These are phyloP conservation scores for Termitomyces sp. DNA, from an alignment of 768 basidiomycete genomes.

Conservation along the genomic window DNA sequence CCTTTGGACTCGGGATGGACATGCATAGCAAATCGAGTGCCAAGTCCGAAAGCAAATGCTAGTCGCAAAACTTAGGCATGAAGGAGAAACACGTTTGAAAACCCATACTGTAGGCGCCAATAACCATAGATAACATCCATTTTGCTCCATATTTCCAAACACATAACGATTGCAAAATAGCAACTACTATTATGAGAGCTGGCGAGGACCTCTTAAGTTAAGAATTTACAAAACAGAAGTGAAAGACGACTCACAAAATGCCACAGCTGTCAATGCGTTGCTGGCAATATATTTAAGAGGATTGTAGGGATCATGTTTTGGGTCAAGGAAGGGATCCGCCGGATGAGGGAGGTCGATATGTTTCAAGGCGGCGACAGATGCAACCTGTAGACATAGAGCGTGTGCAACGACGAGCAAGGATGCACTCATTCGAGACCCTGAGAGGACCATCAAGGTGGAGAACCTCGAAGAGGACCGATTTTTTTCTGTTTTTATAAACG, in stretches of 20 bases:
- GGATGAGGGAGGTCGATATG: constrained; percentile 23
- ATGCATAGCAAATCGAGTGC: constrained; percentile 53
- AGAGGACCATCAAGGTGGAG: not conserved
- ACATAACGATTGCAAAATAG: constrained; percentile 39
- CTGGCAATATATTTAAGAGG: constrained; percentile 54
- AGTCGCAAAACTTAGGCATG: not conserved
- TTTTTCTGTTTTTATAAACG: not conserved
- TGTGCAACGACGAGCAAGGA: not conserved
- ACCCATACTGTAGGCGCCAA: constrained; percentile 54
- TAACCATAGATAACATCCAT: constrained; percentile 60
- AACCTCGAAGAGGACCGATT: not conserved
- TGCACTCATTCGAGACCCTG: not conserved
- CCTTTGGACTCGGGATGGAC: constrained; percentile 46
- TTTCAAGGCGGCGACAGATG: constrained; percentile 13
- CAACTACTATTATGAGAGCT: constrained; percentile 38
- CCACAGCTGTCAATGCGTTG: constrained; percentile 47
- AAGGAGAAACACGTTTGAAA: not conserved
- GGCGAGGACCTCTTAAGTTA: not conserved
- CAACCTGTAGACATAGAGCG: constrained; percentile 2
- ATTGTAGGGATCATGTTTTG: constrained; percentile 49
- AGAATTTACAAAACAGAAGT: not conserved
- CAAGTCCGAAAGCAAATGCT: constrained; percentile 59
- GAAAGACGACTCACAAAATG: constrained; percentile 35
- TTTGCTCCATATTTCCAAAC: constrained; percentile 43
- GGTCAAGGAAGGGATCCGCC: constrained; percentile 44